Percentiles rank a stretch among this genome's conserved stretches.
phyloP scores from a whole-genome alignment of 2,329 filamentous ascomycete genomes.

The Didymellaceae sp. region DNA sequence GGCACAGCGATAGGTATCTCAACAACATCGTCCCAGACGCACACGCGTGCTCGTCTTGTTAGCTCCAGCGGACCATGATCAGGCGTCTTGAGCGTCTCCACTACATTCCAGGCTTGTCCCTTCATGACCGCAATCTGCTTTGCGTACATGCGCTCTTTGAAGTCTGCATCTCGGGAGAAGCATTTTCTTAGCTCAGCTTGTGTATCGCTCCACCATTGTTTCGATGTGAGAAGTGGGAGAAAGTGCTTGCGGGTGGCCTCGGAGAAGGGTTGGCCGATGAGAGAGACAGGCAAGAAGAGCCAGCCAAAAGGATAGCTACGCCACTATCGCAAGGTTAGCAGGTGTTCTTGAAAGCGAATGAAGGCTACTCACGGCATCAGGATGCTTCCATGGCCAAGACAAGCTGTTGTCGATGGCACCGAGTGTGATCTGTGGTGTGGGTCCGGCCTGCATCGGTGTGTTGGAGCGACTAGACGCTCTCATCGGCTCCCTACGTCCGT shows the following conservation, averaged over 20 bases:
- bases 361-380: slow-evolving; percentile 72
- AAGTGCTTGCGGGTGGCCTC: slow-evolving; percentile 94
- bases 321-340: slow-evolving; percentile 57
- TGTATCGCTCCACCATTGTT: slow-evolving; percentile 96
- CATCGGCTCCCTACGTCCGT: slow-evolving; percentile 85
- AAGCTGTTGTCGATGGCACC: slow-evolving; percentile 98
- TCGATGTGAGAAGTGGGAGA: slow-evolving; percentile 91
- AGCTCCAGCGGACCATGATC: slow-evolving; percentile 95
- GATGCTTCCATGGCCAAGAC: slow-evolving; percentile 99
- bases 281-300: slow-evolving; percentile 94
- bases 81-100: slow-evolving; percentile 90
- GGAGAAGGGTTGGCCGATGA: slow-evolving; percentile 96
- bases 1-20: slow-evolving; percentile 95
- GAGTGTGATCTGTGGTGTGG: slow-evolving; percentile 70
- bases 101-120: slow-evolving; percentile 98
- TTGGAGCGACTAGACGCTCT: slow-evolving; percentile 67
- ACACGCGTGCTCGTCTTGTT: slow-evolving; percentile 86
- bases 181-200: slow-evolving; percentile 83
- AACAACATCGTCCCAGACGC: slow-evolving; percentile 97
- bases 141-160: slow-evolving; percentile 99
- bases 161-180: slow-evolving; percentile 92
- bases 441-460: slow-evolving; percentile 60
- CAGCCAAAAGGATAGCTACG: slow-evolving; percentile 96
- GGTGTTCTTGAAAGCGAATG: neutral
- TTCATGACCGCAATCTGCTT: slow-evolving; percentile 99